Evolutionary conservation across 768 basidiomycete genomes (phyloP).

Genomic region (Podaxis sp.): DNA sequence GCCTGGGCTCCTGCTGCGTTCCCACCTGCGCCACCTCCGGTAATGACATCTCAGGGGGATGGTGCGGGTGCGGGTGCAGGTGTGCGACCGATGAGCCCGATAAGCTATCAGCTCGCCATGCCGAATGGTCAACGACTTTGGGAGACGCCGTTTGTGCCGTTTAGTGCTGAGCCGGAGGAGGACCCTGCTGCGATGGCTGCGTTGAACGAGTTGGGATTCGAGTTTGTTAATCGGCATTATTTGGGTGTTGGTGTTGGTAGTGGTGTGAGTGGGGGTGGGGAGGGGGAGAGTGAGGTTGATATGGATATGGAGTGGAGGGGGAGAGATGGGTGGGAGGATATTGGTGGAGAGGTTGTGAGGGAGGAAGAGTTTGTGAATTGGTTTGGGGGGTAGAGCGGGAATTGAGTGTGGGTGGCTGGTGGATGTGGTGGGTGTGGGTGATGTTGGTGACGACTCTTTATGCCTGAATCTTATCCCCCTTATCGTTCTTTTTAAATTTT

Average conservation of each 20-base stretch:
- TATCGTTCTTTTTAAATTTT: neutral
- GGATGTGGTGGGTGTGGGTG: neutral
- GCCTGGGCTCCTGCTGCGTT: neutral
- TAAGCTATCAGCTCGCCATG: slow-evolving; percentile 7
- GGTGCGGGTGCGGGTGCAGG: neutral
- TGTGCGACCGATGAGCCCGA: neutral
- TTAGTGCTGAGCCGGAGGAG: neutral
- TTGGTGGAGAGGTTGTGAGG: neutral
- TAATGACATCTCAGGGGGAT: too few species aligned
- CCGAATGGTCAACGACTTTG: slow-evolving; percentile 5
- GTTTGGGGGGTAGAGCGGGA: neutral
- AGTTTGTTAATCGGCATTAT: slow-evolving; percentile 1
- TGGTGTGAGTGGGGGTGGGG: neutral
- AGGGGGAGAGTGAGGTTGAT: neutral
- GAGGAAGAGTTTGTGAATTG: slow-evolving; percentile 7
- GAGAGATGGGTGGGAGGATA: slow-evolving; percentile 8
- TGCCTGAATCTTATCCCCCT: too few species aligned
- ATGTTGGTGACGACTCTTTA: neutral
- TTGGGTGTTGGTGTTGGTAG: neutral
- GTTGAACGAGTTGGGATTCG: slow-evolving; percentile 6
- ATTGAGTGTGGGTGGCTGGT: neutral
- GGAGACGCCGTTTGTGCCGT: slow-evolving; percentile 5
- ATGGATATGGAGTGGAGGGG: slow-evolving; percentile 1
- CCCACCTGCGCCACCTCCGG: neutral
- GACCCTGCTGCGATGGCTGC: neutral